Base-by-base conservation (phyloP, 108 stramenopile genomes). In the Skeletonema menzelii region DNA sequence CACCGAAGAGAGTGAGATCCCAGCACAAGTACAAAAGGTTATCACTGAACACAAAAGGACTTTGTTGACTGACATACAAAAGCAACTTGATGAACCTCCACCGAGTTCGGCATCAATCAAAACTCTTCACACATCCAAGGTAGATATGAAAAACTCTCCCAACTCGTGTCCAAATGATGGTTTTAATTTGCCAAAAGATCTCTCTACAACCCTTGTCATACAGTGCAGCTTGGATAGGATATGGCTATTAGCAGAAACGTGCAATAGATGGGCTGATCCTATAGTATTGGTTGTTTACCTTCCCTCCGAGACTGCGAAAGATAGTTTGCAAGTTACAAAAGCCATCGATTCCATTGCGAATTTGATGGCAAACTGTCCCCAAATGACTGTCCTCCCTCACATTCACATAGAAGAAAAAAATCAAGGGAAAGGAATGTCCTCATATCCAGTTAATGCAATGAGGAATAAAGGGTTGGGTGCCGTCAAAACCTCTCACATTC, bases 391-490 rank as follows among this genome's bases (percentile, higher is more conserved):
- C 20, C 58, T 92, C 27, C 66, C 62, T 17, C 85, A 90, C 59
- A 19, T 66, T 17, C 79, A 75, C 10, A 65, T 61, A 26, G 20
- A 66, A 42, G 72, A 75, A 0, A 73, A 72, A 19, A 42, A 63
- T 34, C 24, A 22, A 32, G 49, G 22, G 22, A 53, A 14, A 2
- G 70, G 71, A 17, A 59, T 70, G 2, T 82, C 72, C 2, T 26
- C 72, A 13, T 98, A 97, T 85, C 97, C 97, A 14, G 91, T 98
- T 57, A 98, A 98, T 78, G 72, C 72, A 7, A 78, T 98, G 76
- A 89, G 97, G 27, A 98, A 98, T 67, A 73, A 90, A 28, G 97
- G 91, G 13, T 69, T 98, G 56, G 88, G 87, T 53, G 70, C 67
- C 4, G 95, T 96, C 8, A 63, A 60, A 27, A 97, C 97, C 13